Evolutionary conservation across 495 filamentous ascomycete species (phyloP).

Genomic region (Penicillium flavigenum): DNA sequence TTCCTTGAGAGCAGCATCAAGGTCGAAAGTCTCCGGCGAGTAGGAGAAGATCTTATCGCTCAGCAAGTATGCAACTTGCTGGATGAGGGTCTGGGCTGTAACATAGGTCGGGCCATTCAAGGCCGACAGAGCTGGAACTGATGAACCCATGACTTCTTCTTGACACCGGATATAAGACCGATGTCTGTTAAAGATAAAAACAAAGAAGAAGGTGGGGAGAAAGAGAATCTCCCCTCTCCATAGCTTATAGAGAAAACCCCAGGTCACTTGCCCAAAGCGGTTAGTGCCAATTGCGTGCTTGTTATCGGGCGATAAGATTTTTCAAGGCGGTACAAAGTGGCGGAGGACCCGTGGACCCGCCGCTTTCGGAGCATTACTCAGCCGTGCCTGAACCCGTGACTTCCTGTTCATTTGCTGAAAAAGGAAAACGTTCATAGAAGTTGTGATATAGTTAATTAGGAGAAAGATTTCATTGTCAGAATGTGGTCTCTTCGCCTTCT

Average conservation of each 20-base stretch:
- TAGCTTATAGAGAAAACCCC: conserved; percentile 37
- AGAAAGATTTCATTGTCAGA: not conserved
- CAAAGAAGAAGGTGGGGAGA: conserved; percentile 25
- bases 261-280: conserved; percentile 33
- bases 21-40: conserved; percentile 87
- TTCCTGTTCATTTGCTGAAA: too few relatives aligned
- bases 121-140: conserved; percentile 49
- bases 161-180: conserved; percentile 28
- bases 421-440: too few relatives aligned
- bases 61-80: conserved; percentile 90
- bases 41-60: conserved; percentile 97
- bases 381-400: too few relatives aligned
- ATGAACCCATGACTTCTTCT: conserved; percentile 37
- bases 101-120: conserved; percentile 88
- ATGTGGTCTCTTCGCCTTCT: not conserved
- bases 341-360: conserved; percentile 17
- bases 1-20: conserved; percentile 74
- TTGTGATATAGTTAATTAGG: too few relatives aligned
- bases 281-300: conserved; percentile 39
- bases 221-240: conserved; percentile 19
- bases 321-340: conserved; percentile 20
- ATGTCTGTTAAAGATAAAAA: conserved; percentile 31
- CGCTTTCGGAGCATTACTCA: conserved; percentile 20
- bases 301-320: conserved; percentile 11
- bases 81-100: conserved; percentile 86